Percentiles rank a stretch among this genome's conserved stretches.
Evolutionary conservation across 768 basidiomycete genomes (phyloP).

Genomic region (Leccinum rimulosum): DNA sequence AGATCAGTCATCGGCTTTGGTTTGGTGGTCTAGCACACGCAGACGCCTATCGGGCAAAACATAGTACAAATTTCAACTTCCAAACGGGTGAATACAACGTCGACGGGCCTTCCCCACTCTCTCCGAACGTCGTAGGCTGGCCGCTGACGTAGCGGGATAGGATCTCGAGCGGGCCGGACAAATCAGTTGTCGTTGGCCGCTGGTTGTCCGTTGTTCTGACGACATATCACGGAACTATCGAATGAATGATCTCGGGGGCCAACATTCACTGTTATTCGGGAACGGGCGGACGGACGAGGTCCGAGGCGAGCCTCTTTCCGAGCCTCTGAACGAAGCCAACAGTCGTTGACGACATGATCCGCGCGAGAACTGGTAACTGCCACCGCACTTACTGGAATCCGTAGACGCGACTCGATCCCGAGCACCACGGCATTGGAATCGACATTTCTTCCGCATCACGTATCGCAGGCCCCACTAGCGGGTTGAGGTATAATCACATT

Average conservation of each 20-base stretch:
- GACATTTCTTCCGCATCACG: not conserved
- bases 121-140: too few relatives aligned
- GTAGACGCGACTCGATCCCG: too few relatives aligned
- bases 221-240: too few relatives aligned
- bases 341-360: not conserved
- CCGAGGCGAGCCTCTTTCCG: not conserved
- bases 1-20: not conserved
- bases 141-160: too few relatives aligned
- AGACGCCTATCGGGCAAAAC: not conserved
- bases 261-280: not conserved
- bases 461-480: not conserved
- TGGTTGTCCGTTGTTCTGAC: too few relatives aligned
- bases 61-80: too few relatives aligned
- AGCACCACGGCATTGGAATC: too few relatives aligned
- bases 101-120: not conserved
- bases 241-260: too few relatives aligned
- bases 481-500: too few relatives aligned
- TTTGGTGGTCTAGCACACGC: not conserved
- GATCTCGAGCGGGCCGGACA: too few relatives aligned
- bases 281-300: not conserved
- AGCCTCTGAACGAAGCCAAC: not conserved
- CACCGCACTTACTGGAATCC: not conserved
- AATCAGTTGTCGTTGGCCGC: too few relatives aligned
- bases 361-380: not conserved
- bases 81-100: not conserved